Percentiles rank a stretch among this genome's conserved stretches.
These are phyloP conservation scores for Puccinia coronata DNA, from an alignment of 1,284 basidiomycete species.

Conservation along the genomic window DNA sequence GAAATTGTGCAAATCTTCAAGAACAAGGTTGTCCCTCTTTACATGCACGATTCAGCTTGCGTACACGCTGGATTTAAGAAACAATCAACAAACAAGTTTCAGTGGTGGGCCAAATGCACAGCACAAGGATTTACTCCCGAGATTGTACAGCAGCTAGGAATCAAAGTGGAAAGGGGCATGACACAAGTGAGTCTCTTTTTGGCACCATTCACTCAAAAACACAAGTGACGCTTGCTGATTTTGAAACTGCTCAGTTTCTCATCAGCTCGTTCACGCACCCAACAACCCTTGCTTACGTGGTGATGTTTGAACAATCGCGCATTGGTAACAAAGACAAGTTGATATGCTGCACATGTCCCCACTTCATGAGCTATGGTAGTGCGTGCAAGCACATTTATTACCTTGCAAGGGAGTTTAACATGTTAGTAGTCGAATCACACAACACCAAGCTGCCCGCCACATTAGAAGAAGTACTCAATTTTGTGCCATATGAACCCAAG, in stretches of 20 bases:
- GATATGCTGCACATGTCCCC: neutral
- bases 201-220: neutral
- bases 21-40: neutral
- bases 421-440: no score
- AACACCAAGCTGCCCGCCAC: no score
- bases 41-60: neutral
- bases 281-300: neutral
- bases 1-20: neutral
- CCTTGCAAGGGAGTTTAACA: no score
- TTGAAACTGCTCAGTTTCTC: neutral
- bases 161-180: no score
- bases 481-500: no score
- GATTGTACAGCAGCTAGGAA: neutral
- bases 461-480: no score
- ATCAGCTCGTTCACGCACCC: neutral
- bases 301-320: neutral
- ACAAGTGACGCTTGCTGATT: neutral
- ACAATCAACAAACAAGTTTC: neutral
- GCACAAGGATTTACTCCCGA: neutral
- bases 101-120: neutral
- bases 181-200: neutral
- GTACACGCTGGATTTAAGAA: neutral
- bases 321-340: neutral
- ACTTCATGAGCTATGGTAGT: neutral
- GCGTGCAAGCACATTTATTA: neutral